Percentiles rank a stretch among this genome's conserved stretches.
Evolutionary conservation across 179 eudicot genomes (phyloP).

Genomic region (Pouteria campechiana): DNA sequence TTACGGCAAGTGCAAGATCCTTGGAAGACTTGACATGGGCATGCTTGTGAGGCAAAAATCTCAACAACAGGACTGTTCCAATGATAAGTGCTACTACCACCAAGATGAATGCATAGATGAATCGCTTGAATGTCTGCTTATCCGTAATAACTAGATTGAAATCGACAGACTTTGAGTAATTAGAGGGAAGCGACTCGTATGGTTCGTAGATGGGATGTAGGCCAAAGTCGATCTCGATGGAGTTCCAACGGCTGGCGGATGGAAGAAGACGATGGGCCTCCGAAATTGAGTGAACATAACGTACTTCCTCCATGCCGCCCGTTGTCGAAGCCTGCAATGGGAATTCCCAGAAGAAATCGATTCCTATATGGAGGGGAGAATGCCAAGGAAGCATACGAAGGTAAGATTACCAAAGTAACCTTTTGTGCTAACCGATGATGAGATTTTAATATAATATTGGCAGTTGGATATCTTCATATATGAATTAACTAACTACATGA

Average conservation of each 20-base stretch:
- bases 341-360: too few species aligned
- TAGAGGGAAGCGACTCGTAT: slow-evolving; percentile 21
- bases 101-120: background rate
- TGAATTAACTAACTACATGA: too few species aligned
- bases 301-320: background rate
- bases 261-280: slow-evolving; percentile 21
- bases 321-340: too few species aligned
- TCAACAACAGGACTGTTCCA: slow-evolving; percentile 3
- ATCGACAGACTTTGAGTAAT: slow-evolving; percentile 18
- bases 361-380: too few species aligned
- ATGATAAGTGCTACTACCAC: background rate
- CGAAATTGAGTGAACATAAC: slow-evolving; percentile 8
- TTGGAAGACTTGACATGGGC: background rate
- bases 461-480: too few species aligned
- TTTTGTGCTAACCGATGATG: too few species aligned
- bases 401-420: too few species aligned
- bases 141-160: slow-evolving; percentile 14
- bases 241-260: slow-evolving; percentile 22
- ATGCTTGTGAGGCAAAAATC: slow-evolving; percentile 11
- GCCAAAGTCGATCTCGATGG: slow-evolving; percentile 17
- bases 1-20: slow-evolving; percentile 8
- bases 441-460: too few species aligned
- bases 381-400: too few species aligned
- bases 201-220: slow-evolving; percentile 11
- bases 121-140: slow-evolving; percentile 13